Percentiles rank a stretch among this genome's conserved stretches.
These are phyloP conservation scores for Candida silvicultrix DNA, from an alignment of 805 yeast genomes.

Conservation along the genomic window DNA sequence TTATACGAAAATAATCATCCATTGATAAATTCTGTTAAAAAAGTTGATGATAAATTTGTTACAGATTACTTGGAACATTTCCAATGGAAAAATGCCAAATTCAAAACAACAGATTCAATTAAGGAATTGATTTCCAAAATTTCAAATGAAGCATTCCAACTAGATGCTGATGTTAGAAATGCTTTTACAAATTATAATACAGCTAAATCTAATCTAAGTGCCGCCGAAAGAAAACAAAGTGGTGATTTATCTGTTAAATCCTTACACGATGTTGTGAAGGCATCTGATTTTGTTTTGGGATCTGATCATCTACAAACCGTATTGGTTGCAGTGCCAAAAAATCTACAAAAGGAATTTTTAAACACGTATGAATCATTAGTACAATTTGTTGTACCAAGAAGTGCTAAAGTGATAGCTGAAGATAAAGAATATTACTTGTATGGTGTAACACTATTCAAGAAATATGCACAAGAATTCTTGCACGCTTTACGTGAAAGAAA, in stretches of 20 bases:
- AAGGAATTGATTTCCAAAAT: slow-evolving; percentile 66
- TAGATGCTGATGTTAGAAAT: slow-evolving; percentile 81
- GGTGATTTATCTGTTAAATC: slow-evolving; percentile 93
- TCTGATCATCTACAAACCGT: slow-evolving; percentile 84
- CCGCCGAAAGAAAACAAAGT: slow-evolving; percentile 87
- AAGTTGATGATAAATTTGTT: slow-evolving; percentile 46
- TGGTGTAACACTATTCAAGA: slow-evolving; percentile 80
- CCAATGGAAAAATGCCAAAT: slow-evolving; percentile 85
- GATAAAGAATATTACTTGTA: slow-evolving; percentile 74
- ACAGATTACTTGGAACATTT: slow-evolving; percentile 67
- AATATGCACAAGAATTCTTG: slow-evolving; percentile 63
- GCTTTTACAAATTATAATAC: slow-evolving; percentile 69
- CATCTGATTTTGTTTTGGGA: slow-evolving; percentile 74
- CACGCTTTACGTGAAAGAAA: slow-evolving; percentile 73
- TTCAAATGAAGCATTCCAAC: slow-evolving; percentile 69
- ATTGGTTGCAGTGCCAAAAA: slow-evolving; percentile 83
- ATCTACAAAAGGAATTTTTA: slow-evolving; percentile 52
- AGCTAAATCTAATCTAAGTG: slow-evolving; percentile 76
- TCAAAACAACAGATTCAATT: slow-evolving; percentile 77
- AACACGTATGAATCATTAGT: slow-evolving; percentile 69
- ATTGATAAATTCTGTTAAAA: slow-evolving; percentile 40
- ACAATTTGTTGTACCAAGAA: slow-evolving; percentile 86
- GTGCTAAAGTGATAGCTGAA: slow-evolving; percentile 60
- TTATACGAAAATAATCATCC: slow-evolving; percentile 37
- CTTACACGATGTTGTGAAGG: slow-evolving; percentile 79